Percentiles rank a stretch among this genome's conserved stretches.
phyloP scores from a whole-genome alignment of 495 filamentous ascomycete species.

The Filosporella fistucella region DNA sequence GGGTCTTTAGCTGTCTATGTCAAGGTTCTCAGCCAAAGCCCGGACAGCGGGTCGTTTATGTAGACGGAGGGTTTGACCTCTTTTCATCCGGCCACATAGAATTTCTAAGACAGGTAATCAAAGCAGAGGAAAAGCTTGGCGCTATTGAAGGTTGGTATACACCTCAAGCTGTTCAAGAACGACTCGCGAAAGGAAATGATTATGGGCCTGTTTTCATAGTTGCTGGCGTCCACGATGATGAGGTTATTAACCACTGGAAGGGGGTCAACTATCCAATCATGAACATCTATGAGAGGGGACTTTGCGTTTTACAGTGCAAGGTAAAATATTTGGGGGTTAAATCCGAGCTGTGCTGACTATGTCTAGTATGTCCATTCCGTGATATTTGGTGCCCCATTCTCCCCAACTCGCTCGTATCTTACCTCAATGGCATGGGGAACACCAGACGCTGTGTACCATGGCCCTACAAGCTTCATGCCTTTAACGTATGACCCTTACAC shows the following conservation, averaged over 20 bases:
- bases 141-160: slow-evolving; percentile 68
- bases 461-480: slow-evolving; percentile 87
- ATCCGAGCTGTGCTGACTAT: slow-evolving; percentile 4
- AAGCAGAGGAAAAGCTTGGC: slow-evolving; percentile 64
- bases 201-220: slow-evolving; percentile 81
- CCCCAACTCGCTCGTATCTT: slow-evolving; percentile 71
- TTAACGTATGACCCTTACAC: slow-evolving; percentile 82
- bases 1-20: slow-evolving; percentile 58
- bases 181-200: slow-evolving; percentile 61
- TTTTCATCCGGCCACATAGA: slow-evolving; percentile 97
- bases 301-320: slow-evolving; percentile 91
- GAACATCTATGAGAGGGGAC: slow-evolving; percentile 94
- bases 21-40: slow-evolving; percentile 59
- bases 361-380: slow-evolving; percentile 78
- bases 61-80: slow-evolving; percentile 94
- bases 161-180: slow-evolving; percentile 51
- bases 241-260: slow-evolving; percentile 92
- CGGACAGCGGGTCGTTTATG: slow-evolving; percentile 85
- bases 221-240: slow-evolving; percentile 89
- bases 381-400: slow-evolving; percentile 85
- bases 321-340: slow-evolving; percentile 38
- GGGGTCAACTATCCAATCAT: slow-evolving; percentile 98
- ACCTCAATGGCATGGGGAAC: slow-evolving; percentile 67
- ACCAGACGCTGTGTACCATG: slow-evolving; percentile 86
- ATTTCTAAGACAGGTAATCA: slow-evolving; percentile 73